These are phyloP conservation scores for Sugiyamaella mastotermitis DNA, from an alignment of 805 yeast genomes.

Conservation along the genomic window DNA sequence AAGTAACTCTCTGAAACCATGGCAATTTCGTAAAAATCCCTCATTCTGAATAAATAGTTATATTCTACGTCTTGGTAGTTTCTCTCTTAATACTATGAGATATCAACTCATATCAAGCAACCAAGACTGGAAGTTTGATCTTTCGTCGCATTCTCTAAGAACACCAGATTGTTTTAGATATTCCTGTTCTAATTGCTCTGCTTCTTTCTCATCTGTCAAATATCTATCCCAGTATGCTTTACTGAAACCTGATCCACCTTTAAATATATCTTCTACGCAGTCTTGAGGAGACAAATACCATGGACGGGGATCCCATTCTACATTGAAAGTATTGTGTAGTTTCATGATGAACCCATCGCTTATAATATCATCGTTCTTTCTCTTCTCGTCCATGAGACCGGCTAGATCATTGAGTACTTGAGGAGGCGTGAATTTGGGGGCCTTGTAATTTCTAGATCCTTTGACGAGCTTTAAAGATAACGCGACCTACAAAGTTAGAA, in stretches of 20 bases:
- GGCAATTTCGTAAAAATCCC: no score
- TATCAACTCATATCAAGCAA: conserved; percentile 1
- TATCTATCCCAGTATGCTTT: conserved; percentile 4
- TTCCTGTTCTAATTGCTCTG: neutral
- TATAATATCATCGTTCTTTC: conserved; percentile 16
- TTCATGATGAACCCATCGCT: conserved; percentile 7
- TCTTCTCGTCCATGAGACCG: conserved; percentile 32
- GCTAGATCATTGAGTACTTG: conserved; percentile 47
- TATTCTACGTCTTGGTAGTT: neutral
- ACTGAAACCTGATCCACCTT: conserved; percentile 57
- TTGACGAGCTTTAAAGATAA: conserved; percentile 43
- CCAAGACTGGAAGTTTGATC: conserved; percentile 2
- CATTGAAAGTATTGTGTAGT: conserved; percentile 47
- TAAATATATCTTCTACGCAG: conserved; percentile 67
- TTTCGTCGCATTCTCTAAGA: conserved; percentile 1
- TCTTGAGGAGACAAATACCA: conserved; percentile 60
- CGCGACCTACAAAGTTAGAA: conserved; percentile 33
- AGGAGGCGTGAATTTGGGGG: conserved; percentile 33
- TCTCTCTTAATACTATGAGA: neutral
- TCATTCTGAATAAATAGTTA: neutral
- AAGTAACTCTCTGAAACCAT: no score
- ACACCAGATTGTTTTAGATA: neutral
- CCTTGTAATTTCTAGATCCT: conserved; percentile 40
- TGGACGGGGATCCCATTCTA: conserved; percentile 54
- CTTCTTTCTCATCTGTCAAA: neutral